Conservation (phyloP, 305 asterid species). For the Petunia hybrid region DNA sequence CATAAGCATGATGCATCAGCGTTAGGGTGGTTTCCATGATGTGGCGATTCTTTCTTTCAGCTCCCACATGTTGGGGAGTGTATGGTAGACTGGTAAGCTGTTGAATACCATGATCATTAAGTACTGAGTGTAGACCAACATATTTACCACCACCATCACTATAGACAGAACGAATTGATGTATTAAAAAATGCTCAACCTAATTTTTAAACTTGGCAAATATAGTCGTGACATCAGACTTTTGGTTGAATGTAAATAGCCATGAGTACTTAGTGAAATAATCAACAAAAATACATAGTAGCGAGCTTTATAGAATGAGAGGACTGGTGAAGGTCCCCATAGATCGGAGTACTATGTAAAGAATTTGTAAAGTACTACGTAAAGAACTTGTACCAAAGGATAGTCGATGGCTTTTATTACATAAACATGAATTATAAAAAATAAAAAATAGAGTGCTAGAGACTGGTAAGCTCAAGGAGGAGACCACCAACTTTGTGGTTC, state of each 20-base stretch:
- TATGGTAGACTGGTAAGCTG: not conserved
- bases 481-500: not conserved
- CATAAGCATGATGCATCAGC: no score
- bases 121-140: not conserved
- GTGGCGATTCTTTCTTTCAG: not conserved
- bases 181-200: not conserved
- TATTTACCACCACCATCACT: not conserved
- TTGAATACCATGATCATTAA: not conserved
- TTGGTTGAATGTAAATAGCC: not conserved
- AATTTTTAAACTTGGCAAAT: no score
- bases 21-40: no score
- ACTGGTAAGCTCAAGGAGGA: not conserved
- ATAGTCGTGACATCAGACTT: not conserved
- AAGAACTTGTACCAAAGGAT: not conserved
- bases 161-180: no score
- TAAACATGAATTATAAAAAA: no score
- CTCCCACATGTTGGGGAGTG: not conserved
- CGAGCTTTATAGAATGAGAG: not conserved
- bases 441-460: not conserved
- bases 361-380: not conserved
- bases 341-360: not conserved
- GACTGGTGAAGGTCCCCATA: not conserved
- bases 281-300: not conserved
- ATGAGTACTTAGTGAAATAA: not conserved
- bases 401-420: not conserved